Evolutionary conservation across 306 rosid species (phyloP).

Genomic region (Sindora glabra): DNA sequence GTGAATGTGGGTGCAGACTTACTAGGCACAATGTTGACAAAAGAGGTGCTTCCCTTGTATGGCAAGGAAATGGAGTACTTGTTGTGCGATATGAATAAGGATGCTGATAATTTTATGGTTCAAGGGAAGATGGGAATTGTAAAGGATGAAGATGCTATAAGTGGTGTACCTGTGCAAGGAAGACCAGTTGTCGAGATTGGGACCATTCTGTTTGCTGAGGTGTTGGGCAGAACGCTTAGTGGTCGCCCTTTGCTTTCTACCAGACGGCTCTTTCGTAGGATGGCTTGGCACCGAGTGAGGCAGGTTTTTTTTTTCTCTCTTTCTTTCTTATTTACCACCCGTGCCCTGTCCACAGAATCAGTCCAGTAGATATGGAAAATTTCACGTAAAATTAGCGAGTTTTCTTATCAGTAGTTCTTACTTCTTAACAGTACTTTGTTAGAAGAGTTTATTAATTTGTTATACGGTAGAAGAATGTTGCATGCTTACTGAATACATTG

Average conservation of each 20-base stretch:
- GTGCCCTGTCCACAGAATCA: neutral
- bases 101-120: conserved; percentile 48
- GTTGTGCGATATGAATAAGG: conserved; percentile 50
- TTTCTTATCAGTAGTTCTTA: conserved; percentile 13
- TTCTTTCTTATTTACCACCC: conserved; percentile 11
- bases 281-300: conserved; percentile 96
- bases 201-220: conserved; percentile 84
- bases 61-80: conserved; percentile 78
- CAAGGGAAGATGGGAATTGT: conserved; percentile 82
- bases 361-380: conserved; percentile 13
- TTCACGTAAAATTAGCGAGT: neutral
- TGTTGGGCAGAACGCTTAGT: conserved; percentile 89
- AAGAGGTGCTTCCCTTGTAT: conserved; percentile 91
- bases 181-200: conserved; percentile 80
- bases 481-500: neutral
- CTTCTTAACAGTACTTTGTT: neutral
- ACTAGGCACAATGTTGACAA: conserved; percentile 91
- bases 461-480: neutral
- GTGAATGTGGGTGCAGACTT: conserved; percentile 81
- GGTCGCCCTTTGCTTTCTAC: conserved; percentile 93
- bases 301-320: conserved; percentile 82
- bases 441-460: neutral
- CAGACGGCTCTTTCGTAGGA: conserved; percentile 67
- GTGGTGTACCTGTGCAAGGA: conserved; percentile 38
- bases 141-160: conserved; percentile 57